phyloP scores from a whole-genome alignment of 768 basidiomycete genomes.

The Pulveroboletus frians region DNA sequence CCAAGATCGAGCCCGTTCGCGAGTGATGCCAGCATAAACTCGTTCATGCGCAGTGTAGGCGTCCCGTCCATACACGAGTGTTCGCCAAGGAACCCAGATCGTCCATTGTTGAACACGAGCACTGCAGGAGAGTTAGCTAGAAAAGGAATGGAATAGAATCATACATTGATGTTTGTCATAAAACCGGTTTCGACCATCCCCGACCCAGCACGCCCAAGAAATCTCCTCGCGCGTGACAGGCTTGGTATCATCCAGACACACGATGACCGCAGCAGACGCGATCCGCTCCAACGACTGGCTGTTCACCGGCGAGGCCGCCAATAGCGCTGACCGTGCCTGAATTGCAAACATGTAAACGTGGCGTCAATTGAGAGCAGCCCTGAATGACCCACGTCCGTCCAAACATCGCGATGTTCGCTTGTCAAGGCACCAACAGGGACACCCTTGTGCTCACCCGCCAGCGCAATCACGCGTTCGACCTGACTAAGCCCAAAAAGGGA shows the following conservation, averaged over 20 bases:
- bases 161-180: conserved; percentile 94
- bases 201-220: conserved; percentile 82
- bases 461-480: conserved; percentile 61
- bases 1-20: conserved; percentile 78
- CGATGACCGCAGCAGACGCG: conserved; percentile 83
- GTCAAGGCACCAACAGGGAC: conserved; percentile 78
- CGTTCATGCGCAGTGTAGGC: conserved; percentile 91
- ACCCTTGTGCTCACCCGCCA: conserved; percentile 46
- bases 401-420: conserved; percentile 81
- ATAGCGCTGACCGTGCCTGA: conserved; percentile 55
- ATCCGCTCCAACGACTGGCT: conserved; percentile 66
- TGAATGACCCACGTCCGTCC: conserved; percentile 75
- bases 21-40: conserved; percentile 80
- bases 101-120: conserved; percentile 91
- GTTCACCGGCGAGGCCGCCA: conserved; percentile 64
- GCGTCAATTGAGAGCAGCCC: neutral
- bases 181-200: conserved; percentile 86
- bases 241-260: conserved; percentile 77
- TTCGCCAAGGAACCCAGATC: conserved; percentile 88
- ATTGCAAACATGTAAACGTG: neutral
- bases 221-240: conserved; percentile 80
- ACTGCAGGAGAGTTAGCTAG: conserved; percentile 42
- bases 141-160: conserved; percentile 19
- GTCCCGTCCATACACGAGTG: conserved; percentile 93
- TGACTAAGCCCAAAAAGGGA: conserved; percentile 38